Evolutionary conservation across 2,329 filamentous ascomycete species (phyloP).

Genomic region (Phialophora macrospora): DNA sequence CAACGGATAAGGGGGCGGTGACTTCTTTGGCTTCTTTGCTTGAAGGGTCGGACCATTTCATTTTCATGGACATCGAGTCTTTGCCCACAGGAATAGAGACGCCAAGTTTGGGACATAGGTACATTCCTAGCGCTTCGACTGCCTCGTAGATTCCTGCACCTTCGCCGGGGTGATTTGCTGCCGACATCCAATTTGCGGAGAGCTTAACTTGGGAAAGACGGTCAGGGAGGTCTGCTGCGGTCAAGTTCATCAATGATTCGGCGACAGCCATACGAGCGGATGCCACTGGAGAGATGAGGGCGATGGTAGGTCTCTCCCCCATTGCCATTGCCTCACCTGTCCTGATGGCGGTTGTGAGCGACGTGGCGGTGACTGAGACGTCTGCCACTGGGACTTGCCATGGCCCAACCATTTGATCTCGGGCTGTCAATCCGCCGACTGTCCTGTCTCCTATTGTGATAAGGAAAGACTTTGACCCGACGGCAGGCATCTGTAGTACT

Average conservation of each 20-base stretch:
- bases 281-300: conserved; percentile 84
- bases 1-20: conserved; percentile 85
- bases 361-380: conserved; percentile 87
- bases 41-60: conserved; percentile 80
- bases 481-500: conserved; percentile 82
- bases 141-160: conserved; percentile 91
- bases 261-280: conserved; percentile 96
- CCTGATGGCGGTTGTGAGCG: conserved; percentile 71
- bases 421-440: conserved; percentile 83
- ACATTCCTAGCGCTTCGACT: conserved; percentile 89
- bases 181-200: conserved; percentile 99
- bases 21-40: conserved; percentile 77
- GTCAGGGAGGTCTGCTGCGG: conserved; percentile 74
- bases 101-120: conserved; percentile 86
- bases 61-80: conserved; percentile 99
- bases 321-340: conserved; percentile 97
- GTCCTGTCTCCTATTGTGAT: conserved; percentile 95
- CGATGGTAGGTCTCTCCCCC: conserved; percentile 88
- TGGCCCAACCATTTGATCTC: conserved; percentile 94
- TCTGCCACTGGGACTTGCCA: conserved; percentile 96
- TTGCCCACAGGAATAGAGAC: conserved; percentile 96
- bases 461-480: conserved; percentile 95
- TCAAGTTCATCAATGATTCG: conserved; percentile 90
- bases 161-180: conserved; percentile 90
- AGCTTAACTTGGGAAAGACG: conserved; percentile 80